Evolutionary conservation across 163 green algal species (phyloP).

Genomic region (Prototheca stagnorum): DNA sequence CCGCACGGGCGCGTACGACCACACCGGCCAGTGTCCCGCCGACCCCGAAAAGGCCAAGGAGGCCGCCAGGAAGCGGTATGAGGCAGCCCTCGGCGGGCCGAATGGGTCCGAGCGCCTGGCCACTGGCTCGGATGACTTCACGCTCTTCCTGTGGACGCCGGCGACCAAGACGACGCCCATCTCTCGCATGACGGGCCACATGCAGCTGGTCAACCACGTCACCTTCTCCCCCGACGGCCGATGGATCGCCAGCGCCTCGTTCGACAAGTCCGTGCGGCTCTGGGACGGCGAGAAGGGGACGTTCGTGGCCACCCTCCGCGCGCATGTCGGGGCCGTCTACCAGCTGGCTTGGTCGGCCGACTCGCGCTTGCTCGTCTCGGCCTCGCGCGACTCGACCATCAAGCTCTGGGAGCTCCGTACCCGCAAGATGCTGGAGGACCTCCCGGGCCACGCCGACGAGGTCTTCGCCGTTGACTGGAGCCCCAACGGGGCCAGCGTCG

Average conservation of each 20-base stretch:
- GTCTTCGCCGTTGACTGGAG: constrained; percentile 95
- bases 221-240: constrained; percentile 87
- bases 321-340: constrained; percentile 90
- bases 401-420: constrained; percentile 94
- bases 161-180: constrained; percentile 39
- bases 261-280: constrained; percentile 94
- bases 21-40: constrained; percentile 44
- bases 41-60: constrained; percentile 35
- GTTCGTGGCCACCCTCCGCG: constrained; percentile 72
- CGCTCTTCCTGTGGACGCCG: constrained; percentile 91
- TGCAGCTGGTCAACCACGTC: constrained; percentile 89
- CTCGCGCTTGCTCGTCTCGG: constrained; percentile 63
- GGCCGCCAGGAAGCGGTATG: constrained; percentile 52
- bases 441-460: constrained; percentile 94
- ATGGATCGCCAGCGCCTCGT: constrained; percentile 78
- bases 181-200: constrained; percentile 81
- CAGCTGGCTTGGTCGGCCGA: constrained; percentile 77
- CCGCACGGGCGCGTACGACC: constrained; percentile 71
- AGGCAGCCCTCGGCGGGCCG: constrained; percentile 29
- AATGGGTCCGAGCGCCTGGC: constrained; percentile 71
- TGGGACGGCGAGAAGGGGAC: constrained; percentile 81
- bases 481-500: constrained; percentile 70
- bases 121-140: constrained; percentile 90
- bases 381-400: constrained; percentile 87
- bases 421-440: constrained; percentile 78